Base-by-base conservation (phyloP, 345 rosid species). In the Eucalyptus erythrocorys region DNA sequence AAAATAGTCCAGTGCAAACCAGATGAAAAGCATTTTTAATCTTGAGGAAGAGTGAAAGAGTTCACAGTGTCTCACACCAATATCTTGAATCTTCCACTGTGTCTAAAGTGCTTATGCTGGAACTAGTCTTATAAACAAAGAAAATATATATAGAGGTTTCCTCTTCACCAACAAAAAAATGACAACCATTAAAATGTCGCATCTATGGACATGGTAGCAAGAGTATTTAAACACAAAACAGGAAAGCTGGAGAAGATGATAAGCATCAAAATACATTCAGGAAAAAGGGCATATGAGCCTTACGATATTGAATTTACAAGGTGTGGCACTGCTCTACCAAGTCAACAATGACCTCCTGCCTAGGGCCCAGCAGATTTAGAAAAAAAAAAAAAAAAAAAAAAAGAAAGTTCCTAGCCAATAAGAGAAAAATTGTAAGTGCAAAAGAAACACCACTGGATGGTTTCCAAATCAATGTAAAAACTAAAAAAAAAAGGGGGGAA, bases 291-390 rank as follows among this genome's bases (percentile, higher is more conserved):
- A 51, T 51, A 82, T 15, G 32, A 55, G 53, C 85, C 97, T 94
- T 94, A 98, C 99, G 95, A 88, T 89, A 98, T 95, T 43, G 99
- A 98, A 93, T 98, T 97, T 88, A 97, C 99, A 87, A 98, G 96
- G 92, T 92, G 86, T 97, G 98, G 88, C 99, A 98, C 90, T 98
- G 99, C 24, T 95, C 99, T 92, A 98, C 99, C 92, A 98, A 92
- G 92, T 98, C 99, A 87, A 96, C 95, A 89, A 98, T 95, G 89
- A 97, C 99, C 91, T 98, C 99, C 94, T 97, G 98, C 94, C 96
- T 94, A 88, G 95, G 91, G 53, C 96, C 99, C 99, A 96, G 92
- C 79, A 66, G 76, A 66, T n/a, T 3, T 10, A 3, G 10, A 47
- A 47, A 10, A 47, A 6, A 43, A 47, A 10, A 1, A 8, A 8